A percentile compares a stretch with the other conserved stretches of the same genome.
Evolutionary conservation across 2,329 filamentous ascomycete genomes (phyloP).

Genomic region (Cyphellophora europaea): DNA sequence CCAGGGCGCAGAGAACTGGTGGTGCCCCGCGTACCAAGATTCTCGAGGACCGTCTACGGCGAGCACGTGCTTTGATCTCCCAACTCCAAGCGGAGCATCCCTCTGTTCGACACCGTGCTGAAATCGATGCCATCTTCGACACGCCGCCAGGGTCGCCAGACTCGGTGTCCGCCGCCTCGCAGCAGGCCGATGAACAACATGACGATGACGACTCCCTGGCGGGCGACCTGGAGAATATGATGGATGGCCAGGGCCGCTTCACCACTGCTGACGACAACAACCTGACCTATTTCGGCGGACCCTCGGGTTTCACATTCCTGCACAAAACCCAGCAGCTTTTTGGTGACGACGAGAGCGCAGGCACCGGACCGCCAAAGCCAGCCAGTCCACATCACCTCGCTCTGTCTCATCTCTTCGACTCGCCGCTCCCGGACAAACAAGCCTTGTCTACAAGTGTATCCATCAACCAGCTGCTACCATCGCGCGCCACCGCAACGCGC

Average conservation of each 20-base stretch:
- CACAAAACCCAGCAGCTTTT: conserved; percentile 11
- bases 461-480: conserved; percentile 7
- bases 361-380: not conserved
- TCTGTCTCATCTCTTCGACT: conserved; percentile 12
- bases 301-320: conserved; percentile 12
- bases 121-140: conserved; percentile 11
- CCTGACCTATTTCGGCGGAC: conserved; percentile 11
- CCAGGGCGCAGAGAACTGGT: conserved; percentile 6
- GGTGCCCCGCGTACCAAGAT: conserved; percentile 11
- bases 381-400: conserved; percentile 1
- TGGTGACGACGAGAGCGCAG: conserved; percentile 4
- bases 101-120: conserved; percentile 5
- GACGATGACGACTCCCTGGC: conserved; percentile 4
- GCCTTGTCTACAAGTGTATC: conserved; percentile 3
- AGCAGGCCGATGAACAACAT: conserved; percentile 4
- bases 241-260: conserved; percentile 10
- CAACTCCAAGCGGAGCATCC: conserved; percentile 7
- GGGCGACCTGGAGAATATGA: conserved; percentile 14
- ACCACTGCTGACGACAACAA: conserved; percentile 6
- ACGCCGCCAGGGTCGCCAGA: conserved; percentile 7
- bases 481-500: conserved; percentile 7
- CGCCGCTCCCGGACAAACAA: conserved; percentile 11
- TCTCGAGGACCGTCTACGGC: conserved; percentile 13
- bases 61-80: conserved; percentile 7
- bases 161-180: not conserved